Conservation (phyloP, 441 rosid genomes). For the Theobroma grandiflorum region DNA sequence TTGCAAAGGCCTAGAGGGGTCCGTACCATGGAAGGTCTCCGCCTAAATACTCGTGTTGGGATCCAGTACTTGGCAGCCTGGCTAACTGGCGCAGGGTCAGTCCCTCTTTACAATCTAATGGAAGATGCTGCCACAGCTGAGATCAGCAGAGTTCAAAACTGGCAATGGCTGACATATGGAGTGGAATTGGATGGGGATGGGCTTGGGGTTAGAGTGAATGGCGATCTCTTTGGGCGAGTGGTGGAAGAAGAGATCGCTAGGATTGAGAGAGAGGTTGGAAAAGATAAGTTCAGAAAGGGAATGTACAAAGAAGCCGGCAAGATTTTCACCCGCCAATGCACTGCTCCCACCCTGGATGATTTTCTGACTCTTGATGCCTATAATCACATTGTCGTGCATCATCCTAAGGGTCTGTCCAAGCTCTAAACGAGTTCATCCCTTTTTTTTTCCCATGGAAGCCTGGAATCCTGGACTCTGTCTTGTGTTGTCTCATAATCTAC, state of each 20-base stretch:
- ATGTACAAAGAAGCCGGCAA: slow-evolving; percentile 77
- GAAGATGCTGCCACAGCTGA: slow-evolving; percentile 97
- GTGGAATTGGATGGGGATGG: slow-evolving; percentile 85
- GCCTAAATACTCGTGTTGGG: slow-evolving; percentile 90
- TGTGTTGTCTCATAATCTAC: background rate
- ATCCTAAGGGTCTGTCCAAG: slow-evolving; percentile 46
- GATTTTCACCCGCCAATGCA: slow-evolving; percentile 80
- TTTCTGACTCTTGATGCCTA: slow-evolving; percentile 84
- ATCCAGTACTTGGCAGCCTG: slow-evolving; percentile 91
- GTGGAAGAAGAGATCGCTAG: slow-evolving; percentile 88
- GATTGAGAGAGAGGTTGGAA: slow-evolving; percentile 88
- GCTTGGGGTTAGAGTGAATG: slow-evolving; percentile 67
- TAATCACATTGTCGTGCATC: slow-evolving; percentile 64
- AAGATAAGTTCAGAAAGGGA: slow-evolving; percentile 71
- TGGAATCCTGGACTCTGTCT: background rate
- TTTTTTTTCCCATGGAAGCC: background rate
- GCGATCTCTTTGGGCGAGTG: slow-evolving; percentile 74
- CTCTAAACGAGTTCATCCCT: background rate
- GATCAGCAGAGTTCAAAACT: slow-evolving; percentile 92
- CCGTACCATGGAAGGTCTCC: slow-evolving; percentile 81
- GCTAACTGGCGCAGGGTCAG: slow-evolving; percentile 89
- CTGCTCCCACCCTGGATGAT: slow-evolving; percentile 64
- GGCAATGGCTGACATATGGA: slow-evolving; percentile 91
- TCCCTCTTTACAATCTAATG: slow-evolving; percentile 95
- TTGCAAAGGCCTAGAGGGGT: slow-evolving; percentile 79